These are phyloP conservation scores for Pyrenula aspistea DNA, from an alignment of 495 filamentous ascomycete genomes.

Conservation along the genomic window DNA sequence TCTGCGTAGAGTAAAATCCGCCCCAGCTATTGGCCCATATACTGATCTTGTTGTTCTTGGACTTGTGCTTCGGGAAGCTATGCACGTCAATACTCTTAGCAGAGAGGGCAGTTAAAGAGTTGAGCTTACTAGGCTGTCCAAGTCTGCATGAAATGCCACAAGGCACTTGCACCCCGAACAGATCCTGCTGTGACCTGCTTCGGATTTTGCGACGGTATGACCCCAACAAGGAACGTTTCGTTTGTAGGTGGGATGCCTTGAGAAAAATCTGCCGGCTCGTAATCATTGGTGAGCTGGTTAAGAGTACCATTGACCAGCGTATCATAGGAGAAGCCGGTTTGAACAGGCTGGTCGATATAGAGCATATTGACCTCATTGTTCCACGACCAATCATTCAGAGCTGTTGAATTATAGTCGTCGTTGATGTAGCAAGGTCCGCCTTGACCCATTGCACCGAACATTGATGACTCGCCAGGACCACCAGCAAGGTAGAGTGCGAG, in stretches of 20 bases:
- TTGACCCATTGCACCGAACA: constrained; percentile 3
- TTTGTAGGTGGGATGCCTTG: not conserved
- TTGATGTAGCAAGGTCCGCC: constrained; percentile 12
- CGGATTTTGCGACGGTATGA: not conserved
- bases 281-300: not conserved
- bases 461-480: not conserved
- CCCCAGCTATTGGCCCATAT: not conserved
- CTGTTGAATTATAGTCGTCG: constrained; percentile 14
- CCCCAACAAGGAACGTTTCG: not conserved
- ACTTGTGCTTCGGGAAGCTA: not conserved
- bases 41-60: not conserved
- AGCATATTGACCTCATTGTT: constrained; percentile 12
- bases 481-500: not conserved
- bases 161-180: not conserved
- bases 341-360: constrained; percentile 10
- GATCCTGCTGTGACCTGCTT: not conserved
- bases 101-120: not conserved
- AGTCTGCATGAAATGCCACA: not conserved
- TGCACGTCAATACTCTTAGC: not conserved
- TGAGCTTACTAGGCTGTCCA: not conserved
- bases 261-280: not conserved
- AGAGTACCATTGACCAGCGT: not conserved
- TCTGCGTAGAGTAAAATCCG: not conserved
- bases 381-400: constrained; percentile 13
- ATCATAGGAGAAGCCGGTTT: constrained; percentile 1